phyloP scores from a whole-genome alignment of 2,329 filamentous ascomycete genomes.

The Epichloe typhina region DNA sequence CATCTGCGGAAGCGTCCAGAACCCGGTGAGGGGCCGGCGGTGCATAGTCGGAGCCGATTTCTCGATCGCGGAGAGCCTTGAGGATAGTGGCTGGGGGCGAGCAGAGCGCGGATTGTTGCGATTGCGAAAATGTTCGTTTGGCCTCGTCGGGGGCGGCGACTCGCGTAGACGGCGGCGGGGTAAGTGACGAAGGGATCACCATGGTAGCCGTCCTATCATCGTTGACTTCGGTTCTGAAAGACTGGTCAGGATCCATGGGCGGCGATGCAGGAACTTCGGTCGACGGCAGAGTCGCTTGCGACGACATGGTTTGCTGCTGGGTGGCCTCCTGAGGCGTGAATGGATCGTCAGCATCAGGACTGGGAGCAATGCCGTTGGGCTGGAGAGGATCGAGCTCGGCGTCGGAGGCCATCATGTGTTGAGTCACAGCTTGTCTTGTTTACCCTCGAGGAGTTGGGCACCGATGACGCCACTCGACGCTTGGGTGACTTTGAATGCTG shows the following conservation, averaged over 20 bases:
- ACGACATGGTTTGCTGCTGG: slow-evolving; percentile 21
- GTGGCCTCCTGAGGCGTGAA: slow-evolving; percentile 18
- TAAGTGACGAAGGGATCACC: slow-evolving; percentile 44
- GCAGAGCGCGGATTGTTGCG: slow-evolving; percentile 35
- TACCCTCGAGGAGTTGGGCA: neutral
- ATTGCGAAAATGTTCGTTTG: slow-evolving; percentile 21
- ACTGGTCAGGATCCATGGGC: slow-evolving; percentile 33
- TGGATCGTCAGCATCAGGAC: slow-evolving; percentile 16
- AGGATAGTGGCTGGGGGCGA: slow-evolving; percentile 40
- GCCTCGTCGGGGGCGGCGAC: slow-evolving; percentile 20
- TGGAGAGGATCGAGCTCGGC: slow-evolving; percentile 19
- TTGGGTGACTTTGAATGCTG: neutral
- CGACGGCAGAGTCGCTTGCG: slow-evolving; percentile 42
- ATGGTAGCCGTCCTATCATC: slow-evolving; percentile 31
- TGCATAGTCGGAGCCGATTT: slow-evolving; percentile 26
- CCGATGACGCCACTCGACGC: neutral
- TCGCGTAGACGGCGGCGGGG: slow-evolving; percentile 44
- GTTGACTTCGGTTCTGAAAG: slow-evolving; percentile 37
- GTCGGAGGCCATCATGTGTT: slow-evolving; percentile 21
- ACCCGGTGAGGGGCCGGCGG: slow-evolving; percentile 37
- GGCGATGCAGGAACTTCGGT: slow-evolving; percentile 44
- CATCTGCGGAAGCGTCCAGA: slow-evolving; percentile 37
- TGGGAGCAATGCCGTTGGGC: slow-evolving; percentile 22
- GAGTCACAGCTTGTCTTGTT: neutral
- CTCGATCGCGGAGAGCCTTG: slow-evolving; percentile 20